Evolutionary conservation across 1,284 basidiomycete genomes (phyloP), one percentile per base, ranked within the genome.

Genomic region (Moniliella sp.): DNA sequence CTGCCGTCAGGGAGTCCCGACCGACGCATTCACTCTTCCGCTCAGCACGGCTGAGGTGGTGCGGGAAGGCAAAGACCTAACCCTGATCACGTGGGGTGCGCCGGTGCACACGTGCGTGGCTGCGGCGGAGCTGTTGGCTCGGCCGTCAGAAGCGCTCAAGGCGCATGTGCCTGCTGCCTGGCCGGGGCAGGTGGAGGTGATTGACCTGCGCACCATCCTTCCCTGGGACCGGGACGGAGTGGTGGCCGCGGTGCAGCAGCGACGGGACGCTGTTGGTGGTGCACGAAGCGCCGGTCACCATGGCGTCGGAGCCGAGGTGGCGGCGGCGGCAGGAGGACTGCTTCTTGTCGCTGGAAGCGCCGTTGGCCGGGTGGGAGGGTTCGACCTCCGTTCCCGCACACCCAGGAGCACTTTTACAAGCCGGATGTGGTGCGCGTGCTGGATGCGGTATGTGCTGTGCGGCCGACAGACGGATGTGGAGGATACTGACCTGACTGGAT

Each of bases 81-180:
- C 86, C 0, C 62, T 93, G 4, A 68, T 93, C 16, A 74, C 79
- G 3, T 93, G 81, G 73, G 84, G 84, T 10, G 86, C 83, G 9
- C 81, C 84, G 0, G 62, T 93, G 15, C 91, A 84, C 63, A 75
- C 78, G 40, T 83, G 81, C 61, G 79, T 86, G 62, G 69, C 75
- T 29, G 78, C 78, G 0, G 55, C 83, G 3, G 67, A 71, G 42
- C 64, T 81, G 51, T 64, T 84, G 13, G 60, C 60, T 2, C 65
- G 68, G 36, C 83, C 86, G 0, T 72, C 77, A 0, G 58, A 69
- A 3, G 68, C 11, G 64, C 35, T 91, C n/a, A 70, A 72, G 16
- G 58, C 66, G 5, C 70, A 78, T 43, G 65, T 91, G 11, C 81
- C 83, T 0, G 40, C 63, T 5, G 75, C 80, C 3, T n/a, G n/a